Evolutionary conservation across 345 rosid genomes (phyloP).

Genomic region (Salix udensis): DNA sequence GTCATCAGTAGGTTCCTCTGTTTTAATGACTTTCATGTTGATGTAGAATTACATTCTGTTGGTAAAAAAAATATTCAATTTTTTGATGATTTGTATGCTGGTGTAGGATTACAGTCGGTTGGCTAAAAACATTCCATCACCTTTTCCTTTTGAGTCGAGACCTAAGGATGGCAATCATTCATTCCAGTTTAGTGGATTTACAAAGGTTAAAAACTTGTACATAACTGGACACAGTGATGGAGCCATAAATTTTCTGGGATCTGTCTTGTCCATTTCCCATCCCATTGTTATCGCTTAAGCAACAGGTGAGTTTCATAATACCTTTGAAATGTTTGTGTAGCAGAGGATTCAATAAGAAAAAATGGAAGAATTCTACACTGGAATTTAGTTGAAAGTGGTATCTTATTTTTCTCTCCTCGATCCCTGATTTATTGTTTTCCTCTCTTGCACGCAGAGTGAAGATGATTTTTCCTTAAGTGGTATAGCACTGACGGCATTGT

Average conservation of each 20-base stretch:
- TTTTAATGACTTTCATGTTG: conserved; percentile 8
- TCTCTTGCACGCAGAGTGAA: conserved; percentile 52
- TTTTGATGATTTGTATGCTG: conserved; percentile 10
- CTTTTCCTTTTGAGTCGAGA: conserved; percentile 52
- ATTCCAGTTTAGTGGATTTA: conserved; percentile 55
- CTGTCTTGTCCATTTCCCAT: conserved; percentile 57
- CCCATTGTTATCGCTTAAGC: conserved; percentile 61
- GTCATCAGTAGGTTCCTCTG: not conserved
- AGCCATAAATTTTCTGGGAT: conserved; percentile 78
- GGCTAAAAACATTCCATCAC: conserved; percentile 48
- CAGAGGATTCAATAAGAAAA: not conserved
- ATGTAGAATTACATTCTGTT: conserved; percentile 55
- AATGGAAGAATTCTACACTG: not conserved
- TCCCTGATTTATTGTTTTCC: not conserved
- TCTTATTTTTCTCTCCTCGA: not conserved
- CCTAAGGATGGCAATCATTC: conserved; percentile 47
- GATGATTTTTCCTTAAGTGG: conserved; percentile 63
- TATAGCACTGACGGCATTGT: conserved; percentile 54
- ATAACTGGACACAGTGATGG: conserved; percentile 89
- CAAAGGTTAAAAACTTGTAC: conserved; percentile 69
- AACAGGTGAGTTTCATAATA: conserved; percentile 51
- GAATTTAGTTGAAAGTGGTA: not conserved
- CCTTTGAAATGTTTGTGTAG: not conserved
- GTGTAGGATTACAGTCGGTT: conserved; percentile 56
- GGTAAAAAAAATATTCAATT: conserved; percentile 35